Evolutionary conservation across 768 basidiomycete genomes (phyloP), one percentile per base, ranked within the genome.

Genomic region (Mycena haematopus): DNA sequence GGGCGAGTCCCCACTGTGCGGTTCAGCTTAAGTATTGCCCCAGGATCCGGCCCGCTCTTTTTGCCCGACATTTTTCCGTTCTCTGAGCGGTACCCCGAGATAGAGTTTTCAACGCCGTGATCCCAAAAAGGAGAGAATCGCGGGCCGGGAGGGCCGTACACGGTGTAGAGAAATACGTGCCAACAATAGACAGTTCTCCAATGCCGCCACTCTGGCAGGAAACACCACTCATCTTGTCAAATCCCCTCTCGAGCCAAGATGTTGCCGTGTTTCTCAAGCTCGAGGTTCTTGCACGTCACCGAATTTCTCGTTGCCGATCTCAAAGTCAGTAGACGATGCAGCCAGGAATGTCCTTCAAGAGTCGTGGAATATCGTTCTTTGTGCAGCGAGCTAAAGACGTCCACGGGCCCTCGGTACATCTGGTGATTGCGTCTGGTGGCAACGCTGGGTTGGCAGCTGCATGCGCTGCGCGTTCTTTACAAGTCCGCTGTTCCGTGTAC

Each of bases 361-460:
- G 83, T 68, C 82, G 91, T 22, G 90, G 90, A 6, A 79, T 92
- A 35, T 88, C 89, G 21, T 79, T 81, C 61, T 88, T 89, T 66
- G 78, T 84, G 2, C 81, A 84, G 66, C 76, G 79, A 31, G 83
- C 82, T 21, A 79, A 80, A 56, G 76, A 80, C 60, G 74, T 71
- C 21, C 78, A 83, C 55, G 91, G 91, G 0, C 71, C 80, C 14
- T 70, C 72, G 29, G 77, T 86, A 6, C 91, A 91, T 71, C 76
- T 87, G 45, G 77, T 92, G 45, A 84, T 87, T 53, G 90, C 91
- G 0, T 93, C 91, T 0, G 84, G 88, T 6, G 91, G 91, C n/a
- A 92, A 93, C 69, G 92, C 89, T n/a, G 91, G 86, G 1, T 76
- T 91, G 15, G 91, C 90, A 14, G 83, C 84, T 0, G 90, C 90